Base-by-base conservation (phyloP, 768 basidiomycete genomes). In the Antrodiella citrinella region DNA sequence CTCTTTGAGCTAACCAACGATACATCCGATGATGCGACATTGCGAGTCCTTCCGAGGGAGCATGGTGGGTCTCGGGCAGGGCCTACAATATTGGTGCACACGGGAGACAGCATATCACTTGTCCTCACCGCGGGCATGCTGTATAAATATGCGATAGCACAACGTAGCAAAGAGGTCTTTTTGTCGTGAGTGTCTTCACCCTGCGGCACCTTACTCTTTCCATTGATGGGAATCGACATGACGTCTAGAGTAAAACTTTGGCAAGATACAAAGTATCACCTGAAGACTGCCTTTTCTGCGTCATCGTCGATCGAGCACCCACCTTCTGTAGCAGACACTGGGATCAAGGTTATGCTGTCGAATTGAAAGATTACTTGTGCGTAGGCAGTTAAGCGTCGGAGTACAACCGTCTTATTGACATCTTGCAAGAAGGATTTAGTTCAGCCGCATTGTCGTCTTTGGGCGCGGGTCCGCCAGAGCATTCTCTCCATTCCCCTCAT, bases 1-100 rank as follows among this genome's bases (percentile, higher is more conserved):
- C 54, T 76, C 30, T 68, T 80, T 57, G 75, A 77, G 52, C 62
- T 80, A 53, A 59, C 62, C 30, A 81, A 80, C 65, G 72, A 79
- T 59, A 74, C 72, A 12, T 26, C 59, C 11, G 63, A 66, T 45
- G 52, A 69, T 21, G 67, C 65, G 7, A 72, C 67, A 11, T 53
- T 80, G 50, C 73, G 72, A 54, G 62, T 70, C 24, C 62, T 64
- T 26, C 63, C 64, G 24, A 62, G 61, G 20, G 66, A 63, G 21
- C n/a, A n/a, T n/a, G 61, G 63, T 47, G 59, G 47, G 52, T 48
- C 49, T 48, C 52, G 55, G 55, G 54, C 57, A 20, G 69, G 68
- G 11, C 63, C 71, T 12, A 64, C 64, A 44, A 63, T 75, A 44
- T 58, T 69, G 45, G 61, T 78, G 15, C 70, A 67, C 41, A 58